Conservation (phyloP, 768 basidiomycete species). For the Mycena filopes region DNA sequence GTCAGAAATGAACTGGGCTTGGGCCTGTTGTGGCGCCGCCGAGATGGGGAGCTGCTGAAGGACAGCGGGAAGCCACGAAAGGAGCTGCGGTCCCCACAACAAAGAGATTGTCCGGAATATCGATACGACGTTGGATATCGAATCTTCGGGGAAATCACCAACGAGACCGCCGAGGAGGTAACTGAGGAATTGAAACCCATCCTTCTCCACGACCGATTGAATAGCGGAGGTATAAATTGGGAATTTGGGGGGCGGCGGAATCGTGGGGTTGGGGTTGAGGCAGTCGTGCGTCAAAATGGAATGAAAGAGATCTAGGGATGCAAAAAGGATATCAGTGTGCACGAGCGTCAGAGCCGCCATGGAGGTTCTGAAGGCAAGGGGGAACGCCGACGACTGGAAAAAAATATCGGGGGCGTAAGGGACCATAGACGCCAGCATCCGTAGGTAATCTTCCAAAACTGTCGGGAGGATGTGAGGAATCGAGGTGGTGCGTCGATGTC, state of each 20-base stretch:
- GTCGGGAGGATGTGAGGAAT: constrained; percentile 13
- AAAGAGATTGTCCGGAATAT: constrained; percentile 78
- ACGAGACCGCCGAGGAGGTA: constrained; percentile 82
- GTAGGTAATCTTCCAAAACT: constrained; percentile 97
- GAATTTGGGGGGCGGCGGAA: constrained; percentile 66
- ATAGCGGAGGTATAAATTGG: constrained; percentile 72
- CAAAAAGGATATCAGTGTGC: constrained; percentile 83
- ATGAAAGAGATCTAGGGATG: constrained; percentile 84
- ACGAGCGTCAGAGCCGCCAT: constrained; percentile 86
- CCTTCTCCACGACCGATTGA: constrained; percentile 67
- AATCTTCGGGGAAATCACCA: constrained; percentile 90
- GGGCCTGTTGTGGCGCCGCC: constrained; percentile 70
- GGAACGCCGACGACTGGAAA: constrained; percentile 82
- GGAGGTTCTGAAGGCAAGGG: constrained; percentile 77
- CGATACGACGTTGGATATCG: constrained; percentile 74
- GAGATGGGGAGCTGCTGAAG: constrained; percentile 75
- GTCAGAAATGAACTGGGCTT: constrained; percentile 77
- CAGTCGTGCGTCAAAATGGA: constrained; percentile 80
- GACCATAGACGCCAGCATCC: constrained; percentile 77
- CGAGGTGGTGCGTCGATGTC: background rate
- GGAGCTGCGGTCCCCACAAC: constrained; percentile 75
- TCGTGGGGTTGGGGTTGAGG: constrained; percentile 54
- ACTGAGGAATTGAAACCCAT: constrained; percentile 77
- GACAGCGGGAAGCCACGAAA: constrained; percentile 77
- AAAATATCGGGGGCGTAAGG: constrained; percentile 78